A percentile compares a stretch with the other conserved stretches of the same genome.
phyloP scores from a whole-genome alignment of 306 rosid species.

The Sphenostylis stenocarpa region DNA sequence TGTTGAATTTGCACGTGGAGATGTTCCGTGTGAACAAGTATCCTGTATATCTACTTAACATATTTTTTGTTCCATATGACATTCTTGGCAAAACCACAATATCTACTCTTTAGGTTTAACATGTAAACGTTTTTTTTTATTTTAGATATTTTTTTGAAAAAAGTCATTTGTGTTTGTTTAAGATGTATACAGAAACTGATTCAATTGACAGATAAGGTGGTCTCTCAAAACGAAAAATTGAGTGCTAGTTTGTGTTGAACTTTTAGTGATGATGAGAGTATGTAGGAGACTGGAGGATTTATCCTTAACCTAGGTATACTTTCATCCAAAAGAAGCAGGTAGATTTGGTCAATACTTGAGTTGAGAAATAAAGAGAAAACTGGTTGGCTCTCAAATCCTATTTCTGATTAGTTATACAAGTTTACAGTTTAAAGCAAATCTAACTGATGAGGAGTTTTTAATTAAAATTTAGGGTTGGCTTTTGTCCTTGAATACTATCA shows the following conservation, averaged over 20 bases:
- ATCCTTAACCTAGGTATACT: slow-evolving; percentile 17
- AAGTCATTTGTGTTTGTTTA: not conserved
- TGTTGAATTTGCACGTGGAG: slow-evolving; percentile 96
- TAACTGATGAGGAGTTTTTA: not conserved
- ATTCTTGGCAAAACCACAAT: slow-evolving; percentile 16
- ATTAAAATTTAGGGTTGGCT: slow-evolving; percentile 2
- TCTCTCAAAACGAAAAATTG: slow-evolving; percentile 10
- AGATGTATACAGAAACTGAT: slow-evolving; percentile 6
- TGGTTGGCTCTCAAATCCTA: not conserved
- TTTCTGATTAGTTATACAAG: slow-evolving; percentile 21
- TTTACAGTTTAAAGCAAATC: slow-evolving; percentile 18
- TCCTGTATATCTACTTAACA: slow-evolving; percentile 49
- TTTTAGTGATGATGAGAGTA: not conserved
- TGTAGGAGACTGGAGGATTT: slow-evolving; percentile 1
- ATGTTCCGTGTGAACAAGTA: slow-evolving; percentile 99
- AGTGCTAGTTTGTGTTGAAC: slow-evolving; percentile 9
- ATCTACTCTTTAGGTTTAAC: not conserved
- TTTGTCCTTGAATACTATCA: slow-evolving; percentile 18
- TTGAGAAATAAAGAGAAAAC: slow-evolving; percentile 16
- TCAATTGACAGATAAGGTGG: slow-evolving; percentile 13
- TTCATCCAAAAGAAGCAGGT: slow-evolving; percentile 7
- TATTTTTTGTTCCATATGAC: slow-evolving; percentile 13
- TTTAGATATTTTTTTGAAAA: not conserved
- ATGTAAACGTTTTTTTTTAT: not conserved
- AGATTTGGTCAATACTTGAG: not conserved